A percentile compares a stretch with the other conserved stretches of the same genome.
Conservation (phyloP, 306 rosid genomes). For the Arachis stenosperma region DNA sequence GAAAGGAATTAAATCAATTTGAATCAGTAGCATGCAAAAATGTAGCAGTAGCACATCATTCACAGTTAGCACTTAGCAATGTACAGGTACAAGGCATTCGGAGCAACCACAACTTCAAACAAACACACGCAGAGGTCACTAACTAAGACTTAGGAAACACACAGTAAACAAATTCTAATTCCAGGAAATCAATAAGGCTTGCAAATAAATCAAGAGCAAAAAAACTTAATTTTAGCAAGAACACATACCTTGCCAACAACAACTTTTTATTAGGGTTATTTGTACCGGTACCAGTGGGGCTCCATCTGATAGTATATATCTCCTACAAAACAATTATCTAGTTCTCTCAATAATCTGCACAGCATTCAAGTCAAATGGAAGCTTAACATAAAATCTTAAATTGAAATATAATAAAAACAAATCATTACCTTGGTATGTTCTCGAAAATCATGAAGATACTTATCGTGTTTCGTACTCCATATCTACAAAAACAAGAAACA, state of each 20-base stretch:
- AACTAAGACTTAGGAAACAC: background rate
- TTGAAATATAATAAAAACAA: background rate
- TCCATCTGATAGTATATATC: slow-evolving; percentile 94
- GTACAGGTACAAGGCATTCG: background rate
- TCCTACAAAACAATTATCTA: slow-evolving; percentile 58
- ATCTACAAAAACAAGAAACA: slow-evolving; percentile 59
- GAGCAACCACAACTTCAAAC: background rate
- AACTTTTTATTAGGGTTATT: slow-evolving; percentile 77
- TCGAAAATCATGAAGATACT: slow-evolving; percentile 77
- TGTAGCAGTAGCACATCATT: background rate
- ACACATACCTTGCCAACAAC: slow-evolving; percentile 83
- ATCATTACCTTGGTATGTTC: slow-evolving; percentile 85
- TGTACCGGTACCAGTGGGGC: slow-evolving; percentile 90
- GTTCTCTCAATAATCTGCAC: slow-evolving; percentile 11
- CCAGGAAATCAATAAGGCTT: background rate
- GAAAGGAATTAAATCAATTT: background rate
- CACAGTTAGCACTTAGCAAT: background rate
- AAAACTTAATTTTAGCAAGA: slow-evolving; percentile 13
- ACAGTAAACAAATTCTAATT: slow-evolving; percentile 2
- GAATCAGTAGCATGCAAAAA: slow-evolving; percentile 9
- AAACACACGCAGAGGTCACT: background rate
- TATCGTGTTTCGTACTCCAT: slow-evolving; percentile 94
- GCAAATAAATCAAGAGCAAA: slow-evolving; percentile 5
- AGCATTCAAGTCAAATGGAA: slow-evolving; percentile 23
- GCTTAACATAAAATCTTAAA: slow-evolving; percentile 5